Percentiles rank a stretch among this genome's conserved stretches.
phyloP scores from a whole-genome alignment of 805 yeast genomes.

The Monosporozyma siamensis region DNA sequence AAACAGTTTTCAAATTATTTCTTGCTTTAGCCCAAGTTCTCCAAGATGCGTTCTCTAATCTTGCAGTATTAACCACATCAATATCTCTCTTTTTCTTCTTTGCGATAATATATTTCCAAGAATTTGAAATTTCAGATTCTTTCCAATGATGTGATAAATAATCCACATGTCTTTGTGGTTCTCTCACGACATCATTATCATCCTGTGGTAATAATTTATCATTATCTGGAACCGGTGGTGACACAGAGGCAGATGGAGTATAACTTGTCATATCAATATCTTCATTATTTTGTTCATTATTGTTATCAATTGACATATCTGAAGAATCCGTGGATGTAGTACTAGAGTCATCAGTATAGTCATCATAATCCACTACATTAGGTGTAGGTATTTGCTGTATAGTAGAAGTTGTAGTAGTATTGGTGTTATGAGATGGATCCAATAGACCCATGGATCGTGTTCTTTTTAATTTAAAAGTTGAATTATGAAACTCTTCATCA shows the following conservation, averaged over 20 bases:
- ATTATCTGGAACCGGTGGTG: conserved; percentile 28
- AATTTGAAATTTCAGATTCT: conserved; percentile 82
- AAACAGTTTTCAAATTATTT: conserved; percentile 64
- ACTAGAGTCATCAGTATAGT: not conserved
- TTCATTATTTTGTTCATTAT: conserved; percentile 6
- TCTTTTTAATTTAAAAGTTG: conserved; percentile 67
- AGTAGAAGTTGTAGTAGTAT: conserved; percentile 10
- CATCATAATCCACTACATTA: not conserved
- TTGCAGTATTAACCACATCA: conserved; percentile 73
- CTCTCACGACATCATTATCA: conserved; percentile 69
- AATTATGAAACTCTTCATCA: conserved; percentile 58
- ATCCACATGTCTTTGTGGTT: conserved; percentile 88
- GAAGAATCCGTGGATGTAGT: not conserved
- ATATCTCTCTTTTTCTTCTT: conserved; percentile 46
- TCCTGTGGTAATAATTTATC: conserved; percentile 51
- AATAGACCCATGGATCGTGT: conserved; percentile 76
- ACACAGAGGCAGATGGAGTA: conserved; percentile 24
- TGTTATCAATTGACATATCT: conserved; percentile 8
- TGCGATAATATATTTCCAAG: conserved; percentile 88
- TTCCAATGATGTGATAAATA: conserved; percentile 95
- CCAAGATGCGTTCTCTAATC: conserved; percentile 90
- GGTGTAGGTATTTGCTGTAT: not conserved
- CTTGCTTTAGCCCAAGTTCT: conserved; percentile 96
- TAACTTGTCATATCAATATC: conserved; percentile 3
- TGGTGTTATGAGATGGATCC: conserved; percentile 28